Percentiles rank a stretch among this genome's conserved stretches.
These are phyloP conservation scores for Akanthomyces muscarius DNA, from an alignment of 2,329 filamentous ascomycete species.

Conservation along the genomic window DNA sequence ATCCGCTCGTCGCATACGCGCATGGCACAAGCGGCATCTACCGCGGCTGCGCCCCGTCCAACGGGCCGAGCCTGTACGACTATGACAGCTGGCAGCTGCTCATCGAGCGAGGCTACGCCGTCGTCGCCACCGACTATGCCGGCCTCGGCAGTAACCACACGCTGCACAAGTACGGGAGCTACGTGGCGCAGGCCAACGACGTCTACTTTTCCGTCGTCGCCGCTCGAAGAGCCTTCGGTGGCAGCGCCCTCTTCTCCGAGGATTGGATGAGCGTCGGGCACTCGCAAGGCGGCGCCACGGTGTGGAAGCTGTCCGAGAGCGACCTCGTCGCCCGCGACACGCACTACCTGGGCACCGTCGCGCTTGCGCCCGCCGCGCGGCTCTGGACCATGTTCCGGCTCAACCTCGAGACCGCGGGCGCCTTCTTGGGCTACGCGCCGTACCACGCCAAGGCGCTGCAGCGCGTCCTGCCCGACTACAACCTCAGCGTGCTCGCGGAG, in stretches of 20 bases:
- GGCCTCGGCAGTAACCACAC: conserved; percentile 24
- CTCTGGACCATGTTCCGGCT: background rate
- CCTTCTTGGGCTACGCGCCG: conserved; percentile 1
- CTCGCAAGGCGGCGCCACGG: conserved; percentile 22
- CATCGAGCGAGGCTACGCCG: conserved; percentile 18
- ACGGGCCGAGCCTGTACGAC: conserved; percentile 17
- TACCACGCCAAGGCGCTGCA: conserved; percentile 12
- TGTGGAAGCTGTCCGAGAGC: conserved; percentile 22
- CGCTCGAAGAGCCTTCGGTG: conserved; percentile 12
- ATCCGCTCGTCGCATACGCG: conserved; percentile 17
- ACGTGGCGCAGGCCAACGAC: conserved; percentile 6
- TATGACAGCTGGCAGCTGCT: conserved; percentile 20
- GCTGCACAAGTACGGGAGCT: conserved; percentile 20
- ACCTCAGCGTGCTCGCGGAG: conserved; percentile 5
- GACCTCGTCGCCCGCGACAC: conserved; percentile 1
- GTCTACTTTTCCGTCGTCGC: conserved; percentile 13
- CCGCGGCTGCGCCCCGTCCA: conserved; percentile 20
- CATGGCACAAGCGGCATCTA: conserved; percentile 21
- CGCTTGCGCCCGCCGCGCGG: conserved; percentile 17
- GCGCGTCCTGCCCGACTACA: conserved; percentile 11
- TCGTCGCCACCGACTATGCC: conserved; percentile 24
- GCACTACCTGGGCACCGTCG: conserved; percentile 18
- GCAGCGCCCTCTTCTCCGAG: conserved; percentile 14
- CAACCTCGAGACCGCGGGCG: background rate
- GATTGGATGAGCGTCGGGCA: conserved; percentile 21